Evolutionary conservation across 352 stramenopile genomes (phyloP), one percentile per base, ranked within the genome.

Genomic region (Aphanomyces stellatus): DNA sequence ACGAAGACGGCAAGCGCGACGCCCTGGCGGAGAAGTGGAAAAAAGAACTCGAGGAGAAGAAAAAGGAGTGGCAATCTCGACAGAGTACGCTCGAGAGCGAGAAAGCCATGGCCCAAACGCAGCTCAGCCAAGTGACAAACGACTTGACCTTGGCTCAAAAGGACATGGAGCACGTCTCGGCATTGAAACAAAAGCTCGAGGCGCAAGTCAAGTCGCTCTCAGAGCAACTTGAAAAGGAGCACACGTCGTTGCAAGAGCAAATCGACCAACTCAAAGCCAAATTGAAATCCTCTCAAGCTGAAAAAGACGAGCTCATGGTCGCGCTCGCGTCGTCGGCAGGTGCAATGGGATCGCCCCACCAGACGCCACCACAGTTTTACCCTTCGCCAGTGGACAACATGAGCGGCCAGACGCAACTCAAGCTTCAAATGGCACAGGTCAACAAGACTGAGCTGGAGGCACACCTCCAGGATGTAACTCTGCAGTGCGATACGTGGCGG

Each of bases 391-490:
- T 8, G 46, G 19, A 8, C 0, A 34, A 71, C 6, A 65, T 79
- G 27, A 72, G 74, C 5, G 73, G 77, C 10, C 48, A 62, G 11
- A 46, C 57, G 46, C 78, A 79, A 51, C 53, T 78, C 25, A 80
- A 77, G 53, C 57, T 80, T n/a, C 77, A 82, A 48, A 75, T 88
- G 43, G 79, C 76, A 19, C 76, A 85, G 11, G 74, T 81, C 1
- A 85, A 82, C 61, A 71, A 73, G 40, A 74, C 64, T 22, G 79
- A 88, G 53, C 65, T 86, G 17, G 79, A 88, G 33, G 56, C 70
- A 3, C 79, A 86, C 56, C 59, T 88, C 30, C 74, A 76, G 22
- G 75, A 83, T 24, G 73, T 82, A 30, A 74, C 76, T 15, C 72
- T 77, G 5, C 76, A 86, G 49, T 59, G 86, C 3, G 79, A 88